Percentiles rank a stretch among this genome's conserved stretches.
Conservation (phyloP, 2,329 filamentous ascomycete genomes). For the Neocucurbitaria cava region DNA sequence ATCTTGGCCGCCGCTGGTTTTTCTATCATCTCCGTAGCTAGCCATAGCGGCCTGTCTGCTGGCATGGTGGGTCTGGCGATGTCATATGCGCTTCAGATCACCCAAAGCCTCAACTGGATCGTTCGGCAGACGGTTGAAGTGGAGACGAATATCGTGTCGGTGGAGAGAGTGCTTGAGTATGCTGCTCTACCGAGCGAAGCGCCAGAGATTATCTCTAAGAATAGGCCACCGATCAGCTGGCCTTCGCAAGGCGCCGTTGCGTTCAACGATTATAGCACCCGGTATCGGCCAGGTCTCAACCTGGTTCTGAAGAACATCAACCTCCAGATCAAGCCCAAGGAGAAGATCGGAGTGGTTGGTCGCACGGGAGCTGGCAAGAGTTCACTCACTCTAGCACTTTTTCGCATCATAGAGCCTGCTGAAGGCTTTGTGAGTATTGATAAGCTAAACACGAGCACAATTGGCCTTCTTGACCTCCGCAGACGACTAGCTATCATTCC, state of each 20-base stretch:
- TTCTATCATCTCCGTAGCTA: conserved; percentile 79
- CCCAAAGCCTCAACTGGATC: conserved; percentile 97
- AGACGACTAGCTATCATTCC: conserved; percentile 94
- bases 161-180: conserved; percentile 97
- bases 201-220: conserved; percentile 88
- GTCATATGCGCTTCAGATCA: conserved; percentile 98
- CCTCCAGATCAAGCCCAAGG: conserved; percentile 90
- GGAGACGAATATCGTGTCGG: conserved; percentile 99
- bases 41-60: conserved; percentile 66
- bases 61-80: conserved; percentile 91
- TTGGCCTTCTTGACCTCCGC: conserved; percentile 87
- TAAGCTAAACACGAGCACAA: conserved; percentile 83
- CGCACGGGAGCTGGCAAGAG: conserved; percentile 96
- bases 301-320: conserved; percentile 92
- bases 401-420: conserved; percentile 91
- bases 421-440: conserved; percentile 89
- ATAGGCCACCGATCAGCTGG: conserved; percentile 88
- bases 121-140: conserved; percentile 98
- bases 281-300: conserved; percentile 88
- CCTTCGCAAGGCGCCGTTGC: conserved; percentile 86
- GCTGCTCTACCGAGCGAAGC: conserved; percentile 90
- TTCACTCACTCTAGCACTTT: conserved; percentile 88
- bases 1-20: conserved; percentile 87
- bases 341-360: conserved; percentile 98
- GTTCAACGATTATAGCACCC: conserved; percentile 92